Conservation (phyloP, 2,329 filamentous ascomycete genomes). For the Chlorencoelia australis region DNA sequence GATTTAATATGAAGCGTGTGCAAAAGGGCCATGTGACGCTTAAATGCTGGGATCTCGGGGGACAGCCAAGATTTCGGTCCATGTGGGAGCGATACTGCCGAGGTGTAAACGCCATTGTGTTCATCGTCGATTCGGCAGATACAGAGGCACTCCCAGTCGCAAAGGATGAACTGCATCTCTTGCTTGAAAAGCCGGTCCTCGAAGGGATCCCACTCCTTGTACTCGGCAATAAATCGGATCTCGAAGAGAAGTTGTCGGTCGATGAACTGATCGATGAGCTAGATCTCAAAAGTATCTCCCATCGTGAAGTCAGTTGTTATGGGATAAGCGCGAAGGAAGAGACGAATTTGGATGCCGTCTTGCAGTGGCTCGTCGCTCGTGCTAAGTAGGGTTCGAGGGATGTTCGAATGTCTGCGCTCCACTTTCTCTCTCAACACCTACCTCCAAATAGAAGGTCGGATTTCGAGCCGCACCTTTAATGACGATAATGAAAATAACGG, state of each 20-base stretch:
- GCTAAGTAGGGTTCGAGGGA: too few species aligned
- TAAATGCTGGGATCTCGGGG: slow-evolving; percentile 98
- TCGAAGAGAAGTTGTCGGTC: slow-evolving; percentile 81
- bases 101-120: slow-evolving; percentile 94
- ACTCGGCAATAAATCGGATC: slow-evolving; percentile 93
- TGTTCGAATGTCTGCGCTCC: too few species aligned
- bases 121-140: slow-evolving; percentile 96
- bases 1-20: slow-evolving; percentile 98
- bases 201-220: slow-evolving; percentile 88
- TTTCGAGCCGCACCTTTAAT: too few species aligned
- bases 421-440: too few species aligned
- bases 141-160: slow-evolving; percentile 69
- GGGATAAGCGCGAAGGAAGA: slow-evolving; percentile 98
- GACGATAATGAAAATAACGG: slow-evolving; percentile 37
- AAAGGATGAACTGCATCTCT: slow-evolving; percentile 81
- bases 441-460: too few species aligned
- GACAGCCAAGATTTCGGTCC: slow-evolving; percentile 89
- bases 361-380: slow-evolving; percentile 92
- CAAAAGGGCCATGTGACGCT: slow-evolving; percentile 96
- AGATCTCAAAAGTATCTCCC: slow-evolving; percentile 78
- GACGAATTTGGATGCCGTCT: slow-evolving; percentile 92
- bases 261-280: slow-evolving; percentile 92
- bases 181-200: slow-evolving; percentile 76
- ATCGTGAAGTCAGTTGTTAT: slow-evolving; percentile 95
- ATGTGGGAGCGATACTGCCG: slow-evolving; percentile 99